These are phyloP conservation scores for Cladosporium halotolerans DNA, from an alignment of 2,329 filamentous ascomycete genomes.

Conservation along the genomic window DNA sequence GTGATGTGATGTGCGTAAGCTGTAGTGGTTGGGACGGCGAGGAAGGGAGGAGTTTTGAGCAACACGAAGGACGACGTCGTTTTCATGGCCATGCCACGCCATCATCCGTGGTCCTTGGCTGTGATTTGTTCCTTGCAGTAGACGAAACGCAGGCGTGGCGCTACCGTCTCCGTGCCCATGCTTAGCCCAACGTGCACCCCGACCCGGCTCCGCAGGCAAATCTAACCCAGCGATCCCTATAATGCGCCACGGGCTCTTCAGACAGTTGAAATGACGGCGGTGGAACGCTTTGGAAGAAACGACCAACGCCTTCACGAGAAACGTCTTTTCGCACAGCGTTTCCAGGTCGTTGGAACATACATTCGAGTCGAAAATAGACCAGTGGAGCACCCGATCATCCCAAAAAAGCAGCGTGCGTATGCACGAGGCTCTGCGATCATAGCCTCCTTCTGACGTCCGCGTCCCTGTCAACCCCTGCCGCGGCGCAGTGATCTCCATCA, in stretches of 20 bases:
- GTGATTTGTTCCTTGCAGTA: conserved; percentile 8
- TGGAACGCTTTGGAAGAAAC: neutral
- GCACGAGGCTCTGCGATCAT: too few relatives aligned
- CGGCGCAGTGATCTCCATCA: too few relatives aligned
- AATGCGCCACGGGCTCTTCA: conserved; percentile 3
- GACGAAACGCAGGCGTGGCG: conserved; percentile 5
- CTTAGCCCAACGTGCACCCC: conserved; percentile 10
- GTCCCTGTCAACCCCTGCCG: too few relatives aligned
- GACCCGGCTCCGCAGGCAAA: conserved; percentile 7
- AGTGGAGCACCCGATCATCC: too few relatives aligned
- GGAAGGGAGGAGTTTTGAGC: conserved; percentile 1
- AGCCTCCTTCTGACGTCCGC: too few relatives aligned
- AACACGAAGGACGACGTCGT: conserved; percentile 2
- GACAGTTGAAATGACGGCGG: neutral
- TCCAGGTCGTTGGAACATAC: too few relatives aligned
- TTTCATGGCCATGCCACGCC: conserved; percentile 3
- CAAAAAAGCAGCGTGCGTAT: too few relatives aligned
- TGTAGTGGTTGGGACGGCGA: neutral
- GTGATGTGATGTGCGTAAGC: neutral
- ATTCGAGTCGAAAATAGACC: too few relatives aligned
- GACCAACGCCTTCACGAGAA: too few relatives aligned
- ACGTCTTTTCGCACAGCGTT: too few relatives aligned
- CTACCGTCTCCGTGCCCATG: conserved; percentile 7
- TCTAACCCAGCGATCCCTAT: conserved; percentile 3
- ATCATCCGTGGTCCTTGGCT: conserved; percentile 6